A percentile compares a stretch with the other conserved stretches of the same genome.
Evolutionary conservation across 1,139 yeast genomes (phyloP).

Genomic region (Sugiyamaella novakii): DNA sequence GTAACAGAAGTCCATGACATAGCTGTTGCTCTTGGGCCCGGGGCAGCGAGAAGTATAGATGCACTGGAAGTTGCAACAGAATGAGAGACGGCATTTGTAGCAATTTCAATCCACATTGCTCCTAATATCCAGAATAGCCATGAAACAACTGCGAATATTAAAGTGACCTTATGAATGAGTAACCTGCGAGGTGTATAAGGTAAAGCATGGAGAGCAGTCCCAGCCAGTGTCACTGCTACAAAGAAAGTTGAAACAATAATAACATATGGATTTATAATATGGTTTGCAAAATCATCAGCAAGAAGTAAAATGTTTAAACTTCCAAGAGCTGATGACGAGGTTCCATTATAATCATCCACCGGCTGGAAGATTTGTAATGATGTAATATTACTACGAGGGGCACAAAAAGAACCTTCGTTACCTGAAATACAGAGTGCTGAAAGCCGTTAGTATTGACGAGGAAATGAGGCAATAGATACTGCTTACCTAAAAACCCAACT

Average conservation of each 20-base stretch:
- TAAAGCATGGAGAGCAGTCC: conserved; percentile 33
- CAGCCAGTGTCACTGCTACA: conserved; percentile 47
- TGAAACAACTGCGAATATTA: conserved; percentile 46
- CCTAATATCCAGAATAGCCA: conserved; percentile 67
- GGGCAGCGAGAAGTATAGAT: conserved; percentile 48
- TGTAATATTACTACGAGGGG: conserved; percentile 17
- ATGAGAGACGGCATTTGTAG: conserved; percentile 50
- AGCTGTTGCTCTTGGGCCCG: conserved; percentile 58
- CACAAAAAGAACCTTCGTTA: conserved; percentile 2
- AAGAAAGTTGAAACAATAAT: conserved; percentile 54
- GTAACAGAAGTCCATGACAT: conserved; percentile 66
- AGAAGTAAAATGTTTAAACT: conserved; percentile 48
- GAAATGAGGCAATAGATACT: not conserved
- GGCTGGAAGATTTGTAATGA: conserved; percentile 40
- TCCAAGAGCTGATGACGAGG: conserved; percentile 32
- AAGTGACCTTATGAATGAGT: conserved; percentile 43
- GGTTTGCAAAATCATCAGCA: conserved; percentile 47
- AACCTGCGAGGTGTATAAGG: conserved; percentile 53
- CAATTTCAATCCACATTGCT: conserved; percentile 68
- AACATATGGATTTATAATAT: conserved; percentile 57
- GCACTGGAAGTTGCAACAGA: conserved; percentile 57
- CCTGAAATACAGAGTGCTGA: conserved; percentile 3
- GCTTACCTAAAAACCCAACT: conserved; percentile 57
- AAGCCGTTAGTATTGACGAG: not conserved
- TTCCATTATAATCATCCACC: conserved; percentile 39